Conservation (phyloP, 140 eudicot species). For the Flaveria floridana region DNA sequence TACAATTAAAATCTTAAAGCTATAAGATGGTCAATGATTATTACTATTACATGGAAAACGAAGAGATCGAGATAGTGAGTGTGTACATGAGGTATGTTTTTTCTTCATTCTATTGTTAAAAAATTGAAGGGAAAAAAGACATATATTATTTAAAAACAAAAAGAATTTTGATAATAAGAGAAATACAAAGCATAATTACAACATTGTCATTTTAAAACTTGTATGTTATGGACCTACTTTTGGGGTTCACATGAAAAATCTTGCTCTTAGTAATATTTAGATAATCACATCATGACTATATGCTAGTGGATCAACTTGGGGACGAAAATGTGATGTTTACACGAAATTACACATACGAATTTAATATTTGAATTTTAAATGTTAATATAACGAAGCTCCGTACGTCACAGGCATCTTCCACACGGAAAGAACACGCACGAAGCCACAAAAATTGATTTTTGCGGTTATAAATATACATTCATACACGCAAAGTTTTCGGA, state of each 20-base stretch:
- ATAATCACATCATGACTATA: background rate
- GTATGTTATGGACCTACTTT: too few species aligned
- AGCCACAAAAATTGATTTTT: background rate
- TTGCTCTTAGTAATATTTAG: background rate
- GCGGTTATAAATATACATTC: background rate
- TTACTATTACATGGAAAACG: background rate
- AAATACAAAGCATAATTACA: background rate
- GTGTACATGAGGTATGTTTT: background rate
- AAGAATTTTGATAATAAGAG: background rate
- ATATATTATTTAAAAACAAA: background rate
- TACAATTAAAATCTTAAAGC: background rate
- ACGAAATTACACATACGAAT: background rate
- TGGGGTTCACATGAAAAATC: background rate
- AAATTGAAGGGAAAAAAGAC: background rate
- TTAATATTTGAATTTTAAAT: background rate
- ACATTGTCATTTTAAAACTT: background rate
- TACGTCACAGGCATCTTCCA: background rate
- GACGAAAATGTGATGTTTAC: background rate
- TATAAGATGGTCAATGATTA: background rate
- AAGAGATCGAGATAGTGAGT: background rate
- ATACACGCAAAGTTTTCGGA: too few species aligned
- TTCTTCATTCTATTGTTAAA: background rate
- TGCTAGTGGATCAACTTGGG: conserved; percentile 16
- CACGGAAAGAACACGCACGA: conserved; percentile 7
- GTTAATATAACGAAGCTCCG: background rate